Base-by-base conservation (phyloP, 257 asterid species). In the Fraxinus anomala region DNA sequence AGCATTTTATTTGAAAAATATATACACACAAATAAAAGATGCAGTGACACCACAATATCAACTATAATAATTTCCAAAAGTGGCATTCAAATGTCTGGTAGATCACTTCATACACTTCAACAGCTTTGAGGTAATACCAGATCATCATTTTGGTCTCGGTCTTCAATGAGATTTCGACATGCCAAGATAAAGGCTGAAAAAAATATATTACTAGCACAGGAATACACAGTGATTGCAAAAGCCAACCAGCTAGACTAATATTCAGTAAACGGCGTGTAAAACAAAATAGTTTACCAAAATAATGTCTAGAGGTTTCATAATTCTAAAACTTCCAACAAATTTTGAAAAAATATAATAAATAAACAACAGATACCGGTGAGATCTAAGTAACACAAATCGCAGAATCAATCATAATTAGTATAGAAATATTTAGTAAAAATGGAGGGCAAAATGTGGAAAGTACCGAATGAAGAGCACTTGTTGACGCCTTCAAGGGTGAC, bases 401-500 rank as follows among this genome's bases (percentile, higher is more conserved):
- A 4, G 67, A 59, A 59, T 59, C 67, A 59, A 59, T 8, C 31
- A 59, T n/a, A 59, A 21, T 2, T n/a, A 47, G 7, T 59, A 59
- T 30, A 59, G 67, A 21, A 59, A 30, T 21, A 59, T 56, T 17
- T 21, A 21, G 24, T 59, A 1, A 76, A 24, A 39, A 56, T 37
- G 6, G 33, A 47, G 19, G 74, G 49, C 66, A 72, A 66, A 37
- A 42, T 24, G 63, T 63, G 69, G 36, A 11, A 39, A 79, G 23
- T 85, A 87, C 91, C 91, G 54, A 87, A 63, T 23, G 91, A 82
- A 79, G 91, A 87, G 85, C 91, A 87, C 84, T 87, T 87, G 77
- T 87, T 87, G 84, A 87, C 91, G 67, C 91, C 91, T 83, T 87
- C 91, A 49, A 87, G 91, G 82, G 91, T 87, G 79, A 87, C 83